phyloP scores from a whole-genome alignment of 1,139 yeast genomes.

The Candida mesenterica region DNA sequence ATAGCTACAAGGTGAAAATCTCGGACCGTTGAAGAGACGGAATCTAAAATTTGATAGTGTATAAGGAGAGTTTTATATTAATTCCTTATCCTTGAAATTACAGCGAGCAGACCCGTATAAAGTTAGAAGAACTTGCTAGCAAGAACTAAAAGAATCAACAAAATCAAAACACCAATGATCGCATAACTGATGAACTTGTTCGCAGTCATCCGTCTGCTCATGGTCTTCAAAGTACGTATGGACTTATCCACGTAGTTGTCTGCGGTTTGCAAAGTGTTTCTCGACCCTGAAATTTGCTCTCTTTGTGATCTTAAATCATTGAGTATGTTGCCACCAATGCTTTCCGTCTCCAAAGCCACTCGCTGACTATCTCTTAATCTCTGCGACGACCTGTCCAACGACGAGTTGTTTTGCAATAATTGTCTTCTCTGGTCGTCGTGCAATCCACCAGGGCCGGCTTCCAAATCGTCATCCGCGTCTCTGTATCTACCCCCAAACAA shows the following conservation, averaged over 20 bases:
- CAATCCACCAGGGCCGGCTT: constrained; percentile 33
- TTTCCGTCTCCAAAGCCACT: constrained; percentile 89
- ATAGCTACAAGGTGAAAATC: too few relatives aligned
- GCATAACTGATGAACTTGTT: constrained; percentile 91
- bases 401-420: constrained; percentile 72
- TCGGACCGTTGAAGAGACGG: too few relatives aligned
- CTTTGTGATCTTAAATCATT: constrained; percentile 89
- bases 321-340: constrained; percentile 86
- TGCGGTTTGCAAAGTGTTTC: constrained; percentile 84
- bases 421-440: constrained; percentile 78
- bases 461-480: constrained; percentile 24
- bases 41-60: too few relatives aligned
- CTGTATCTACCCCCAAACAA: constrained; percentile 60
- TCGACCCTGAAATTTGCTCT: constrained; percentile 82
- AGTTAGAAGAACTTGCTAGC: constrained; percentile 78
- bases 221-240: constrained; percentile 78
- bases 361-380: constrained; percentile 86
- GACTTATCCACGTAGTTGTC: constrained; percentile 92
- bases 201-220: constrained; percentile 95
- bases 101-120: too few relatives aligned
- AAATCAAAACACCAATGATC: constrained; percentile 84
- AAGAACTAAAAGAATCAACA: constrained; percentile 80
- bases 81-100: too few relatives aligned
- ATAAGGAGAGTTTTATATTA: too few relatives aligned
- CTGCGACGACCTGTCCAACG: constrained; percentile 80